Conservation (phyloP, 208 protist species). For the Trichomonas vaginalis region DNA sequence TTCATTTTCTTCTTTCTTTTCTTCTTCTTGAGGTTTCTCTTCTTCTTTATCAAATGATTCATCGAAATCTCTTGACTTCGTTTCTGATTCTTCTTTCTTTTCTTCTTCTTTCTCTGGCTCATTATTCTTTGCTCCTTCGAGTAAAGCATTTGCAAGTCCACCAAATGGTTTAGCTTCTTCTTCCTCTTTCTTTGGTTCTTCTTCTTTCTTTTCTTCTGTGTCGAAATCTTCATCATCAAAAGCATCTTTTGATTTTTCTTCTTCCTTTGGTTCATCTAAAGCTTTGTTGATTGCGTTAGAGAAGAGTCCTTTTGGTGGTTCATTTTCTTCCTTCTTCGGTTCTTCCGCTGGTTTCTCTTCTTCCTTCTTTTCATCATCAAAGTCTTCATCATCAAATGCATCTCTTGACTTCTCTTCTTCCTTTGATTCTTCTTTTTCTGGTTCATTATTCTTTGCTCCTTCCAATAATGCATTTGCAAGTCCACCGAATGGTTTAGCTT, state of each 20-base stretch:
- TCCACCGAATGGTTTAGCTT: not conserved
- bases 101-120: not conserved
- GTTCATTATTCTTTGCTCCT: not conserved
- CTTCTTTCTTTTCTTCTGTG: not conserved
- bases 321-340: not conserved
- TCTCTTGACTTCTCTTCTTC: not conserved
- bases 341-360: not conserved
- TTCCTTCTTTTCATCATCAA: not conserved
- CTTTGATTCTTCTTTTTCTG: not conserved
- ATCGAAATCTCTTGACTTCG: not conserved
- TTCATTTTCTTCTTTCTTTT: not conserved
- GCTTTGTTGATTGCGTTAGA: not conserved
- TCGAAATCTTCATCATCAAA: not conserved
- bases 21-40: no score
- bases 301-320: not conserved
- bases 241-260: not conserved
- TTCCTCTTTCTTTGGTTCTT: not conserved
- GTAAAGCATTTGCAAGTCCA: not conserved
- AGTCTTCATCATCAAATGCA: not conserved
- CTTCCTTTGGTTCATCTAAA: not conserved
- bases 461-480: not conserved
- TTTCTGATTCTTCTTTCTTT: no score
- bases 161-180: not conserved
- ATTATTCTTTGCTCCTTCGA: not conserved
- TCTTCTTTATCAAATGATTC: not conserved